Conservation (phyloP, 768 basidiomycete species). For the Boletus vinaceobasis region DNA sequence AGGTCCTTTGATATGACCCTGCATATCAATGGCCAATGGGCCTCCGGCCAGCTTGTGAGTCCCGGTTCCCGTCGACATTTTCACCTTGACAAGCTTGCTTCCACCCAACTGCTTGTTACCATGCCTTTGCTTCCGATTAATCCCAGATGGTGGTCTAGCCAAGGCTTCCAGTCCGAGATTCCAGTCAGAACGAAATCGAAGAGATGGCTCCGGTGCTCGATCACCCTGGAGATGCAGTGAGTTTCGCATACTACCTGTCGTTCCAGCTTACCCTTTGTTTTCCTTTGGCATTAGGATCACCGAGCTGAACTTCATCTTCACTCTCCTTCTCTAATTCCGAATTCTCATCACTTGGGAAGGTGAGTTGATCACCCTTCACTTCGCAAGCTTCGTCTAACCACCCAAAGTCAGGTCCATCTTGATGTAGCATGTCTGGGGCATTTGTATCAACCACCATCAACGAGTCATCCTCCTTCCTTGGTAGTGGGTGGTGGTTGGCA, state of each 20-base stretch:
- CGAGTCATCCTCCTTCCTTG: constrained; percentile 26
- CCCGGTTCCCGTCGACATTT: not conserved
- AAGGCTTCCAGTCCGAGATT: constrained; percentile 13
- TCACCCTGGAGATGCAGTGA: constrained; percentile 7
- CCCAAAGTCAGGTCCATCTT: constrained; percentile 10
- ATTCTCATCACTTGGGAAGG: constrained; percentile 12
- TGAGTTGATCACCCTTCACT: constrained; percentile 26
- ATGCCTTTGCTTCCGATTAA: constrained; percentile 10
- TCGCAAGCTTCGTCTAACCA: constrained; percentile 30
- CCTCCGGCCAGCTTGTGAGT: constrained; percentile 1
- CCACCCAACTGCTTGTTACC: constrained; percentile 10
- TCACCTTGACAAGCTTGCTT: constrained; percentile 26
- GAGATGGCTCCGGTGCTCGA: not conserved
- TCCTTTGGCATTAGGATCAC: not conserved
- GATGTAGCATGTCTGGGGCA: constrained; percentile 19
- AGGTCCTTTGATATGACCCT: constrained; percentile 22
- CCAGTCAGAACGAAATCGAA: constrained; percentile 23
- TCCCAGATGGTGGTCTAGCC: constrained; percentile 5
- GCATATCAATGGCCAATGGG: constrained; percentile 22
- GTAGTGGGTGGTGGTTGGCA: constrained; percentile 1
- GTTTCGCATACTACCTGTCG: not conserved
- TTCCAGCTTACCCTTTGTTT: constrained; percentile 8
- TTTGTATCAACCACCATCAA: constrained; percentile 29
- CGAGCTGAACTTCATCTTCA: constrained; percentile 16
- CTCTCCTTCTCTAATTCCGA: constrained; percentile 13